Evolutionary conservation across 768 basidiomycete species (phyloP), one percentile per base, ranked within the genome.

Genomic region (Cystofilobasidium macerans): DNA sequence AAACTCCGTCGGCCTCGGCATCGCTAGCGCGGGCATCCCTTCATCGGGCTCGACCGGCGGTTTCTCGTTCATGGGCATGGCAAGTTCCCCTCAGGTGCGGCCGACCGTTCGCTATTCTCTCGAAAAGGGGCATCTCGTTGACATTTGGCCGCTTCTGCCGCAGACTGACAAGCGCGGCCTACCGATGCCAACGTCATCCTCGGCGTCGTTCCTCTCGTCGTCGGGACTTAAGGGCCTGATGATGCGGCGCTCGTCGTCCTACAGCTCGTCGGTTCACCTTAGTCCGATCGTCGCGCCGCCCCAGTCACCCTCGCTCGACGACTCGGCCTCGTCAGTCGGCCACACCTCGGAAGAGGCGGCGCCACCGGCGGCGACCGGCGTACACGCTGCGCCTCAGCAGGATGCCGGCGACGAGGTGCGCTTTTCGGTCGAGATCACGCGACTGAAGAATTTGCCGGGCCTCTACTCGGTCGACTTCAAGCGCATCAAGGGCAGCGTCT

Each of bases 371-470:
- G 42, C 43, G 8, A 43, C 56, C 0, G 54, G 56, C 18, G 51
- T 47, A 24, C 42, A 45, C 26, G 26, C 35, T 3, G 54, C 36
- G 36, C 42, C 16, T 20, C 38, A 40, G 28, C 54, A 68, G 71
- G 95, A 98, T 73, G 83, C 84, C 24, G 91, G 91, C 35, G 94
- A 94, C 71, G 95, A 98, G 83, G 90, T 99, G 71, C 84, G 89
- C 71, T 98, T 98, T 80, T 89, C 85, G 16, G 87, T 97, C 69
- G 95, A 99, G 79, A 77, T 99, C 69, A 97, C 94, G 56, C 80
- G 88, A 71, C 80, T 99, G 72, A 87, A 89, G 76, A 84, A 90
- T 69, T 80, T 98, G 72, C 88, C 86, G 70, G 89, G 89, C 73
- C 88, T 92, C 53, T 93, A 86, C 76, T 87, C 86, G 76, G 80